A percentile compares a stretch with the other conserved stretches of the same genome.
Conservation (phyloP, 2,329 filamentous ascomycete genomes). For the Sporothrix brasiliensis region DNA sequence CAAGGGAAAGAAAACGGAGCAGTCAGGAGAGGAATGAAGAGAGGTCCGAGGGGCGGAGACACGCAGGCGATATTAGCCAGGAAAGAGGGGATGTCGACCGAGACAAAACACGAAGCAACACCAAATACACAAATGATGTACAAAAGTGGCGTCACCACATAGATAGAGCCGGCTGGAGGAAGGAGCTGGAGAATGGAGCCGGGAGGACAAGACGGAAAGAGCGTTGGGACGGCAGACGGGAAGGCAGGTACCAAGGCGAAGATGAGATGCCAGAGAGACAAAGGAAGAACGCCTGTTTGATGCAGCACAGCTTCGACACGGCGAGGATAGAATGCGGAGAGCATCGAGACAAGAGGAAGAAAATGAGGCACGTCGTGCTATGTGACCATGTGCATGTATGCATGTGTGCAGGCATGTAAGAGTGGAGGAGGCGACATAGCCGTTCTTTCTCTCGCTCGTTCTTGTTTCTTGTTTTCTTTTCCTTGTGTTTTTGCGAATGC, state of each 20-base stretch:
- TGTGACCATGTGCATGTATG: constrained; percentile 20
- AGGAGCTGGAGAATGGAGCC: constrained; percentile 10
- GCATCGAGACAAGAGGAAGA: not conserved
- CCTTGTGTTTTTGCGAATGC: constrained; percentile 15
- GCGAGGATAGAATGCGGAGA: not conserved
- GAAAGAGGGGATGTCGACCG: constrained; percentile 2
- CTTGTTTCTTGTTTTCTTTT: constrained; percentile 18
- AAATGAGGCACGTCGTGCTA: constrained; percentile 12
- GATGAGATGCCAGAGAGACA: not conserved
- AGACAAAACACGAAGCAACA: not conserved
- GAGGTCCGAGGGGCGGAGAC: not conserved
- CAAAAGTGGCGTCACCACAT: constrained; percentile 20
- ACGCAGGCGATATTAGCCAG: not conserved
- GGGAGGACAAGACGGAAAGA: constrained; percentile 4
- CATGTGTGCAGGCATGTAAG: constrained; percentile 1
- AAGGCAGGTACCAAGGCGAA: not conserved
- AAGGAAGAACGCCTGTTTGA: not conserved
- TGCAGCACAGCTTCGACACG: not conserved
- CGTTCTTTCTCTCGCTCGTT: constrained; percentile 26
- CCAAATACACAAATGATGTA: not conserved
- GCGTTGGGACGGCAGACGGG: not conserved
- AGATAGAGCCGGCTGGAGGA: constrained; percentile 5
- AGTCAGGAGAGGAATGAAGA: not conserved
- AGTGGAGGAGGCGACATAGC: constrained; percentile 12
- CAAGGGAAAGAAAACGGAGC: not conserved